phyloP scores from a whole-genome alignment of 371 early-diverging fungal genomes.

The Lichtheimia ornata region DNA sequence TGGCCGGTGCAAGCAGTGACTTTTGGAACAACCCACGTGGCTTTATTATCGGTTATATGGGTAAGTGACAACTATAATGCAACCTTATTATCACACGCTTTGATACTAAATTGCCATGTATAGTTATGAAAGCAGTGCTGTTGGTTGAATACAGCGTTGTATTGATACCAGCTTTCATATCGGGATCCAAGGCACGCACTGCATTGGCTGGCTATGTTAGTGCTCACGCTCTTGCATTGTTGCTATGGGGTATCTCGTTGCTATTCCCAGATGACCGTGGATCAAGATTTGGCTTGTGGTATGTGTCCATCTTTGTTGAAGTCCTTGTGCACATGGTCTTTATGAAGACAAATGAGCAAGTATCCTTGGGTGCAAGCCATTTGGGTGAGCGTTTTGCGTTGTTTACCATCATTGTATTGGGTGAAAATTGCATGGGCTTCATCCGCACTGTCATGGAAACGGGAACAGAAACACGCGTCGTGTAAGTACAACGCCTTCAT shows the following conservation, averaged over 20 bases:
- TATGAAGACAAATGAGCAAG: constrained; percentile 44
- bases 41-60: constrained; percentile 52
- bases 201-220: constrained; percentile 39
- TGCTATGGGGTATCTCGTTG: constrained; percentile 54
- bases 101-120: neutral
- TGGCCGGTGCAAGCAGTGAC: constrained; percentile 42
- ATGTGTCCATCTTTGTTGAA: constrained; percentile 48
- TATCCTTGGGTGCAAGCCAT: constrained; percentile 60
- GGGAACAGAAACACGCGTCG: constrained; percentile 26
- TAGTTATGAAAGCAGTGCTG: constrained; percentile 49
- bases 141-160: constrained; percentile 39
- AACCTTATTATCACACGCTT: too few relatives aligned
- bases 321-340: constrained; percentile 41
- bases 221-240: constrained; percentile 41
- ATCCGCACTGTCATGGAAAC: constrained; percentile 45
- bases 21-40: constrained; percentile 32
- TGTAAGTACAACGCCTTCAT: constrained; percentile 24
- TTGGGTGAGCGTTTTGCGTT: constrained; percentile 58
- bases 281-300: constrained; percentile 53
- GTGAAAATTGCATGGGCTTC: constrained; percentile 55
- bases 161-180: constrained; percentile 21
- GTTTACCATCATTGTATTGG: constrained; percentile 56
- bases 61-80: constrained; percentile 18
- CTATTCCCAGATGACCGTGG: constrained; percentile 20
- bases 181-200: constrained; percentile 23